Evolutionary conservation across 805 yeast species (phyloP).

Genomic region (Nakazawaea wyomingensis): DNA sequence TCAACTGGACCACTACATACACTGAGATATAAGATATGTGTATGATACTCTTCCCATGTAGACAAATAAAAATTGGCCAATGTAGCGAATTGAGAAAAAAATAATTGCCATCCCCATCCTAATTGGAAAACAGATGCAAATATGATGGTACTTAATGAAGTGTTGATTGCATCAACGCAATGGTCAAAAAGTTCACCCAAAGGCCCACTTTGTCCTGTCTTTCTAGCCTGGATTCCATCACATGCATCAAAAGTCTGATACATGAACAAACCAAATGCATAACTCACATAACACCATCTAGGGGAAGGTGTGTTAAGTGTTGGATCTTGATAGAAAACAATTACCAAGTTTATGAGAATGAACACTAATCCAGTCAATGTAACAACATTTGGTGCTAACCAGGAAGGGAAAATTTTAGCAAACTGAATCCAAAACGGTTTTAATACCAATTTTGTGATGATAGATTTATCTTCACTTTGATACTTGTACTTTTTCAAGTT

Average conservation of each 20-base stretch:
- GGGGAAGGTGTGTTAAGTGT: slow-evolving; percentile 55
- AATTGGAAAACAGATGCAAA: slow-evolving; percentile 73
- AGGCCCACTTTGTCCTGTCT: slow-evolving; percentile 94
- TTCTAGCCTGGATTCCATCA: slow-evolving; percentile 92
- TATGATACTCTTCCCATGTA: slow-evolving; percentile 95
- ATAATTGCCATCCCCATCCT: slow-evolving; percentile 60
- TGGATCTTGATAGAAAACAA: slow-evolving; percentile 74
- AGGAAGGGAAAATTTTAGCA: slow-evolving; percentile 69
- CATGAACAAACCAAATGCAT: slow-evolving; percentile 79
- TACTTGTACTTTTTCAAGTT: slow-evolving; percentile 57
- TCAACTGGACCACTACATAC: slow-evolving; percentile 93
- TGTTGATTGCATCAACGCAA: slow-evolving; percentile 61
- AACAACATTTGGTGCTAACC: slow-evolving; percentile 91
- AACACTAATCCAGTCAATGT: slow-evolving; percentile 77
- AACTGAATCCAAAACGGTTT: slow-evolving; percentile 80
- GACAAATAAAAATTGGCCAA: slow-evolving; percentile 80
- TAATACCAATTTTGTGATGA: slow-evolving; percentile 66
- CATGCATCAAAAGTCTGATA: slow-evolving; percentile 96
- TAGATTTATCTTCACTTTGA: slow-evolving; percentile 76
- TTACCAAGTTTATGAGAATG: slow-evolving; percentile 54
- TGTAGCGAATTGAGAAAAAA: slow-evolving; percentile 66
- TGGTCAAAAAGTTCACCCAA: slow-evolving; percentile 94
- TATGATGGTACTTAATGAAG: slow-evolving; percentile 72
- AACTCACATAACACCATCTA: slow-evolving; percentile 67
- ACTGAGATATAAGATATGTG: slow-evolving; percentile 73